A percentile compares a stretch with the other conserved stretches of the same genome.
These are phyloP conservation scores for Anisogramma anomala DNA, from an alignment of 2,329 filamentous ascomycete genomes.

Conservation along the genomic window DNA sequence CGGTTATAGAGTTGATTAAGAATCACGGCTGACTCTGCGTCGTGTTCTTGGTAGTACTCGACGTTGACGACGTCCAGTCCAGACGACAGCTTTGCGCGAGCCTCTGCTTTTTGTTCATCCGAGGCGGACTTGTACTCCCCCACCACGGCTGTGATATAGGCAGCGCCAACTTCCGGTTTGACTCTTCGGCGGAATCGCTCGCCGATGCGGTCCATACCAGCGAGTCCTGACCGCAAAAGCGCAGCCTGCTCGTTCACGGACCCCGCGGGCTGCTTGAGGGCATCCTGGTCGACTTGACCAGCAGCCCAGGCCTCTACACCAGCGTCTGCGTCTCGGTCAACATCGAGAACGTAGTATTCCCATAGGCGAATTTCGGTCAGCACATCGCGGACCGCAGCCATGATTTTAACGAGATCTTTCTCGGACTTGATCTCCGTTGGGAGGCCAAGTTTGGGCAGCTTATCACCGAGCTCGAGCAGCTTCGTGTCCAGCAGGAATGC, in stretches of 20 bases:
- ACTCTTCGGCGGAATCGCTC: conserved; percentile 65
- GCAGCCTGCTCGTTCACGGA: conserved; percentile 38
- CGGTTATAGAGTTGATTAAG: conserved; percentile 87
- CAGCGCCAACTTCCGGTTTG: conserved; percentile 58
- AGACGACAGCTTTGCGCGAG: conserved; percentile 43
- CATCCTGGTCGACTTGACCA: conserved; percentile 31
- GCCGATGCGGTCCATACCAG: conserved; percentile 62
- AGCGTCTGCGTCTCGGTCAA: conserved; percentile 58
- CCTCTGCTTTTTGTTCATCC: conserved; percentile 28
- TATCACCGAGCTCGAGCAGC: conserved; percentile 64
- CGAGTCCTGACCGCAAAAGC: conserved; percentile 57
- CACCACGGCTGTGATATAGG: conserved; percentile 53
- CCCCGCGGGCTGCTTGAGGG: conserved; percentile 39
- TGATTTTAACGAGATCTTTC: conserved; percentile 67
- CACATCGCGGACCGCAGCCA: conserved; percentile 74
- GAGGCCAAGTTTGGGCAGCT: conserved; percentile 58
- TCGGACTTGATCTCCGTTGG: conserved; percentile 60
- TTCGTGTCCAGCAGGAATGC: conserved; percentile 51
- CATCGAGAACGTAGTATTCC: conserved; percentile 85
- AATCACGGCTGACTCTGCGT: conserved; percentile 69
- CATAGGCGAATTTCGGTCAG: conserved; percentile 70
- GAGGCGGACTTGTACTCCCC: conserved; percentile 51
- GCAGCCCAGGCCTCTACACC: conserved; percentile 61
- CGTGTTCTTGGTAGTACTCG: conserved; percentile 84
- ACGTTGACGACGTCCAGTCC: conserved; percentile 79